Evolutionary conservation across 163 green algal species (phyloP), one percentile per base, ranked within the genome.

Genomic region (Prototheca wickerhamii): DNA sequence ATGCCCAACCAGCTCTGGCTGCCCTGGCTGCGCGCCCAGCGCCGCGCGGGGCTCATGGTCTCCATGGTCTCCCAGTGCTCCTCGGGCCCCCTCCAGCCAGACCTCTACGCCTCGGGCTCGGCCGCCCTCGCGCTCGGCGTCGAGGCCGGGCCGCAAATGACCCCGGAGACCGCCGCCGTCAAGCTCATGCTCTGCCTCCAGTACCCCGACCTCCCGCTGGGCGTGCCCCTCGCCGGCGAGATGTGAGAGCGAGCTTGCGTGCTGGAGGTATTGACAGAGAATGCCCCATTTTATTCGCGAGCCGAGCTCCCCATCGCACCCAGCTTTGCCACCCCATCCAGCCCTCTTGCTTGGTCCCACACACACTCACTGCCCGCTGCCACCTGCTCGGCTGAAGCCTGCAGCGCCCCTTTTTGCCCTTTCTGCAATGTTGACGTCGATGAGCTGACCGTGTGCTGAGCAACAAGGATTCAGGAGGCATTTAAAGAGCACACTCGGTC

Each of bases 131-230:
- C 60, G 25, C 62, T 90, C 43, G 85, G 87, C 0, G 76, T 82
- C 7, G 77, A 87, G 57, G 67, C 64, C 0, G 87, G 84, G 23
- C 79, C 79, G 12, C 74, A 83, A 52, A 90, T 92, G 85, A 90
- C 82, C 4, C 81, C 86, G 15, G 88, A 95, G 64, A 88, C 79
- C 59, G 87, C 89, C 0, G 75, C 81, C 2, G 80, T 93, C 7
- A 97, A 97, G 78, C 80, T 95, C 72, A 96, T 96, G 85, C 72
- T 90, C 52, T 87, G 75, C 63, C 65, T 95, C 2, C 63, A 75
- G 33, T 79, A 96, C 62, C 75, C 72, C 2, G 85, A 93, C 68
- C 73, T 97, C n/a, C 79, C 81, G 1, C 31, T 96, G 40, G 79
- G 75, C 1, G 70, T 86, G 50, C 79, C 89, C 3, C 72, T 97